Base-by-base conservation (phyloP, 805 yeast genomes). In the Brettanomyces sp. region DNA sequence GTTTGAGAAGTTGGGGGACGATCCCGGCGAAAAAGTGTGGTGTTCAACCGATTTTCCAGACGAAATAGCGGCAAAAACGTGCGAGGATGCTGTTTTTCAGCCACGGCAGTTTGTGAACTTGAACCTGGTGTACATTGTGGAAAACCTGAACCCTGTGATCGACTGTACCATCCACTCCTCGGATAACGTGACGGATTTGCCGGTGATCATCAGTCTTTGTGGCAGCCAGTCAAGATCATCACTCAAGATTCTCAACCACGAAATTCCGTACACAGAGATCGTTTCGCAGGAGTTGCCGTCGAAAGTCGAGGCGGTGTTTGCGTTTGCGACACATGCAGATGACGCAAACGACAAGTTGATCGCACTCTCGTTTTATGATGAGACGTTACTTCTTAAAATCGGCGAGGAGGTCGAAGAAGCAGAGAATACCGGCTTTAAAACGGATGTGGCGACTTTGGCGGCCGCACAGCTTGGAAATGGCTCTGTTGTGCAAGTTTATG, bases 331-430 rank as follows among this genome's bases (percentile, higher is more conserved):
- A 4, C 55, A 63, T 3, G 51, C 62, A 1, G 59, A 60, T 5
- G 80, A 82, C 39, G 57, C 54, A 5, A 71, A 59, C 54, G 90
- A 85, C 55, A 74, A 75, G 45, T 83, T 77, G 52, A 72, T 88
- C 48, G 77, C 87, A 2, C 65, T 88, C 3, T 71, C 91, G 1
- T 76, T 81, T 52, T 61, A 74, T 22, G 81, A 79, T 42, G 74
- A 81, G 3, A 87, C 96, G 0, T 67, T 85, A 47, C 84, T 88
- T 0, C 63, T 93, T 14, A 73, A 84, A 2, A 79, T 87, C 43
- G 95, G 93, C 6, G 95, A 85, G 52, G 79, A 77, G 0, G 86
- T 86, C 2, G 89, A 83, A 47, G 89, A 85, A 54, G 83, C 82
- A 7, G 70, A 76, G 1, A 53, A 57, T 47, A 78, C 90, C 0